A percentile compares a stretch with the other conserved stretches of the same genome.
These are phyloP conservation scores for Scutellaria minor DNA, from an alignment of 257 asterid genomes.

Conservation along the genomic window DNA sequence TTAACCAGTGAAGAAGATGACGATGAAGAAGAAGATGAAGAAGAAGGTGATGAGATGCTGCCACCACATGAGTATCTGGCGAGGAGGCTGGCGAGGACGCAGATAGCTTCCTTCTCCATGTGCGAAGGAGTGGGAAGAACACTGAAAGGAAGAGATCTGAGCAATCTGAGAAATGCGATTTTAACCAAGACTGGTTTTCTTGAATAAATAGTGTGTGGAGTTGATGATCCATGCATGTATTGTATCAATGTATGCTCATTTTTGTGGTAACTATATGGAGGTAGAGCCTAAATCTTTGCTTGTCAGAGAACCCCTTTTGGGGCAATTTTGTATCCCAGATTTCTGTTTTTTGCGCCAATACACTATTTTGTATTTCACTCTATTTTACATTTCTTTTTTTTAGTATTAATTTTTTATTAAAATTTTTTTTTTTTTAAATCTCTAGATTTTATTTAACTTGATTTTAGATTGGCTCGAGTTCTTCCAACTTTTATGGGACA, in stretches of 20 bases:
- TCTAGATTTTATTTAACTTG: too few species aligned
- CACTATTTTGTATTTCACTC: too few species aligned
- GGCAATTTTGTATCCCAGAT: background rate
- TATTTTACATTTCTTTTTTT: too few species aligned
- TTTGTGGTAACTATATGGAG: slow-evolving; percentile 12
- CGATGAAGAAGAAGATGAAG: slow-evolving; percentile 11
- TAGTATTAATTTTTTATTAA: too few species aligned
- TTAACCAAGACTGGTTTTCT: slow-evolving; percentile 68
- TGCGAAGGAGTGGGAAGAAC: slow-evolving; percentile 77
- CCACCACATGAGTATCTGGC: slow-evolving; percentile 71
- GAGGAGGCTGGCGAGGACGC: slow-evolving; percentile 45
- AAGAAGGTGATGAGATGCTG: slow-evolving; percentile 41
- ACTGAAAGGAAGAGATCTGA: slow-evolving; percentile 75
- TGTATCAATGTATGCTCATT: background rate
- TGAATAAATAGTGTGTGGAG: slow-evolving; percentile 39
- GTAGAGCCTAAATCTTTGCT: slow-evolving; percentile 23
- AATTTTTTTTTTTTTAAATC: too few species aligned
- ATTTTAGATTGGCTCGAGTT: too few species aligned
- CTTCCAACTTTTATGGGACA: too few species aligned
- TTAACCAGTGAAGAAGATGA: background rate
- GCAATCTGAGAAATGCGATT: slow-evolving; percentile 61
- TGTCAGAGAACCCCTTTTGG: too few species aligned
- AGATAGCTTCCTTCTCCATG: slow-evolving; percentile 65
- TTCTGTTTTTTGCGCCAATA: background rate
- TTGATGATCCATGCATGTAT: slow-evolving; percentile 4